These are phyloP conservation scores for Populus tremula DNA, from an alignment of 345 rosid genomes.

Conservation along the genomic window DNA sequence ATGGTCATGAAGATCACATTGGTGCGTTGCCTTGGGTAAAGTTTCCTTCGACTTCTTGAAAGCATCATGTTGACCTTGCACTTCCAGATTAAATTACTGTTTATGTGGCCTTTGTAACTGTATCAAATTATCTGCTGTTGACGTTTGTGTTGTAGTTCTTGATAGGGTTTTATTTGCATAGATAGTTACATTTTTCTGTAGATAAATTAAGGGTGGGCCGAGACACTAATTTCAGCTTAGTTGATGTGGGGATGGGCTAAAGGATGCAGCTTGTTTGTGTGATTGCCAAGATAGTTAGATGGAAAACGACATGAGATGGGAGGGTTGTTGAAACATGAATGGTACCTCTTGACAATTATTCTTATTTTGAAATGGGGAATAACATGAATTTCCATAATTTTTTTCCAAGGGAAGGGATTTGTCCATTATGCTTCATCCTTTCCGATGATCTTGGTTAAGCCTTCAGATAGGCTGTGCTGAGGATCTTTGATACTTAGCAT, in stretches of 20 bases:
- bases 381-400: background rate
- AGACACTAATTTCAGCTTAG: background rate
- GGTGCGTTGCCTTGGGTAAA: conserved; percentile 99
- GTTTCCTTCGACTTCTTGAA: conserved; percentile 45
- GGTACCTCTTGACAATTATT: background rate
- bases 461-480: background rate
- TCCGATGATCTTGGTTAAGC: background rate
- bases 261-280: background rate
- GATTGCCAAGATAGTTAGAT: background rate
- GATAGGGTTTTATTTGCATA: background rate
- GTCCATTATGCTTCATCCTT: background rate
- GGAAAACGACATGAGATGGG: background rate
- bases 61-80: background rate
- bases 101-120: conserved; percentile 6
- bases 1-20: conserved; percentile 99
- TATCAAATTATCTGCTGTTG: background rate
- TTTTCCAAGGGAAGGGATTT: background rate
- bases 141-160: background rate
- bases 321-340: background rate
- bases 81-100: conserved; percentile 7
- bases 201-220: background rate
- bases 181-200: background rate
- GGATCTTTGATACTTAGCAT: background rate
- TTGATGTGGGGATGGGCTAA: background rate
- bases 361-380: background rate